Conservation (phyloP, 306 rosid species). For the Sindora glabra region DNA sequence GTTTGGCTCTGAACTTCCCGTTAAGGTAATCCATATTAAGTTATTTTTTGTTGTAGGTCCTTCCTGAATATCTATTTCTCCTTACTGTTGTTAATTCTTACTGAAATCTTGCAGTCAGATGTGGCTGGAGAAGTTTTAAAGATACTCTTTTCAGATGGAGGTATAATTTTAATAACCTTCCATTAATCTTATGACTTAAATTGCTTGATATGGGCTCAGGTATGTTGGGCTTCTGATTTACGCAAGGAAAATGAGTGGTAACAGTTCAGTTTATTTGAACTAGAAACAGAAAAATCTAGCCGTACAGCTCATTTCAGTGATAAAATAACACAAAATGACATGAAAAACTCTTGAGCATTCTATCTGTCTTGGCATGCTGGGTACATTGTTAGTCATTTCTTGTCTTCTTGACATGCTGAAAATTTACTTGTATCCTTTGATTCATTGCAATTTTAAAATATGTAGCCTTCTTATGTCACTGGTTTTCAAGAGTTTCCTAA, state of each 20-base stretch:
- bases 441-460: background rate
- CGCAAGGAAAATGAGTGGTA: background rate
- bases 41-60: conserved; percentile 8
- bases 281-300: no score
- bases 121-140: conserved; percentile 83
- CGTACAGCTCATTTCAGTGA: no score
- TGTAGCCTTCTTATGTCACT: background rate
- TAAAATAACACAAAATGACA: no score
- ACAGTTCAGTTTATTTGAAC: background rate
- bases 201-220: background rate
- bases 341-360: no score
- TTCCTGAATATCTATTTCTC: conserved; percentile 2
- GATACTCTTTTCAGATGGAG: conserved; percentile 87
- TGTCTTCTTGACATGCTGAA: no score
- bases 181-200: background rate
- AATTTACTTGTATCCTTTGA: no score
- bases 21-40: conserved; percentile 52
- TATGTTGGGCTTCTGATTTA: background rate
- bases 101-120: conserved; percentile 62
- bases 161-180: conserved; percentile 34
- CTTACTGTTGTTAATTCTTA: conserved; percentile 27
- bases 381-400: background rate
- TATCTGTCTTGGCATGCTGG: background rate
- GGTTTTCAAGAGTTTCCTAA: background rate
- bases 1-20: conserved; percentile 77